Conservation (phyloP, 129 eudicot genomes). For the Arctium lappa region DNA sequence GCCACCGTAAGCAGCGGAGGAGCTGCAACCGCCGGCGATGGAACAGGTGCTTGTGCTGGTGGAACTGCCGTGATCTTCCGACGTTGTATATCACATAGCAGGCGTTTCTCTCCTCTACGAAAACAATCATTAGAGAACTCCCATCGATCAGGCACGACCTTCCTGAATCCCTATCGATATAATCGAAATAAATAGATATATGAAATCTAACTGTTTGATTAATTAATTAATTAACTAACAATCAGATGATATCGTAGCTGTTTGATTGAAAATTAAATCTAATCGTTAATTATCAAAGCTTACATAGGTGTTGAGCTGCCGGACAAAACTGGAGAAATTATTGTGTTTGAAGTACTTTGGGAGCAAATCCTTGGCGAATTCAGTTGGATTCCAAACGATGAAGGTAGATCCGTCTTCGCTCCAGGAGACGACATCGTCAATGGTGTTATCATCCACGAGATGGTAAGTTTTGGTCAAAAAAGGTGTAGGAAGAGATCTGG, state of each 20-base stretch:
- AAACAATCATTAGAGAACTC: conserved; percentile 85
- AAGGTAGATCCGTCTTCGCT: conserved; percentile 94
- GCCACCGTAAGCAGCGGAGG: conserved; percentile 19
- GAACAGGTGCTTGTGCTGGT: conserved; percentile 9
- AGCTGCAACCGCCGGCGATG: conserved; percentile 21
- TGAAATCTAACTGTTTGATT: not conserved
- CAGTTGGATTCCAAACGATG: conserved; percentile 92
- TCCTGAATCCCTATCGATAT: conserved; percentile 73
- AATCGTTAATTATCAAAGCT: conserved; percentile 15
- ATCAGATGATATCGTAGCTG: not conserved
- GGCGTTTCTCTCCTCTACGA: conserved; percentile 67
- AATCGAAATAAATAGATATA: not conserved
- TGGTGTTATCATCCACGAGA: conserved; percentile 71
- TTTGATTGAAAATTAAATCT: not conserved
- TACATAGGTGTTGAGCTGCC: conserved; percentile 95
- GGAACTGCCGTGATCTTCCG: conserved; percentile 46
- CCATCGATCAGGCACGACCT: conserved; percentile 96
- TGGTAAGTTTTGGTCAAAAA: conserved; percentile 86
- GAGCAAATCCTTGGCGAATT: conserved; percentile 87
- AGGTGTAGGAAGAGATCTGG: conserved; percentile 88
- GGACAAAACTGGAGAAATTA: conserved; percentile 93
- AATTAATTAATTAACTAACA: not conserved
- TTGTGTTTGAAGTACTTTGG: conserved; percentile 94
- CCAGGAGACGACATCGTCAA: conserved; percentile 90
- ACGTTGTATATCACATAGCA: conserved; percentile 85